Conservation (phyloP, 176 grass and related monocot species). For the Poa pratensis region DNA sequence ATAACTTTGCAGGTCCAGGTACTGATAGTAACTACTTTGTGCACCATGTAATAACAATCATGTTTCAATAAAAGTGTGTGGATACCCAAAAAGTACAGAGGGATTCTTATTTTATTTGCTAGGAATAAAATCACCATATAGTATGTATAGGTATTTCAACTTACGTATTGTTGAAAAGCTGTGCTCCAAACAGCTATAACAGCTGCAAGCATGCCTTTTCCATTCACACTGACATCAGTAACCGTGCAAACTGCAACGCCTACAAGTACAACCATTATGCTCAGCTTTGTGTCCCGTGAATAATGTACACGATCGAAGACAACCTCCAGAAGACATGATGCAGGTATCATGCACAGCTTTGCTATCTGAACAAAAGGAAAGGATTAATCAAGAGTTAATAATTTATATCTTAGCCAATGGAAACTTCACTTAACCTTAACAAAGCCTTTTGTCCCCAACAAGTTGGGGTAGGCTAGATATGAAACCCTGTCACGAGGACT, state of each 20-base stretch:
- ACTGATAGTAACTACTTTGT: neutral
- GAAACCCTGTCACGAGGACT: too few species aligned
- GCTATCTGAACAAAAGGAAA: slow-evolving; percentile 65
- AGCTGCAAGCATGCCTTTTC: slow-evolving; percentile 79
- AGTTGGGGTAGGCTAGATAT: too few species aligned
- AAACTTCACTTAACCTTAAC: slow-evolving; percentile 65
- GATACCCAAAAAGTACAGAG: neutral
- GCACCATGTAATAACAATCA: neutral
- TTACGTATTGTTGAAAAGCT: slow-evolving; percentile 94
- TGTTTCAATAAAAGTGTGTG: neutral
- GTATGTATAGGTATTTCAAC: slow-evolving; percentile 34
- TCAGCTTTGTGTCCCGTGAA: slow-evolving; percentile 81
- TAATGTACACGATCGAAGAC: slow-evolving; percentile 90
- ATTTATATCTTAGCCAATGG: neutral
- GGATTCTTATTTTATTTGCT: neutral
- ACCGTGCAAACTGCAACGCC: slow-evolving; percentile 89
- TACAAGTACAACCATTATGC: slow-evolving; percentile 84
- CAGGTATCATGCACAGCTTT: slow-evolving; percentile 97
- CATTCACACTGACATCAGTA: slow-evolving; percentile 93
- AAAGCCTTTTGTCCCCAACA: too few species aligned
- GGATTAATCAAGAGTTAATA: slow-evolving; percentile 11
- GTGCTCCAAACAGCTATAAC: slow-evolving; percentile 94
- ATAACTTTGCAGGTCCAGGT: neutral
- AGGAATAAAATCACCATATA: slow-evolving; percentile 5
- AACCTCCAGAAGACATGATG: slow-evolving; percentile 95